Conservation (phyloP, 139 green algal species). For the Coelastrella sp. region DNA sequence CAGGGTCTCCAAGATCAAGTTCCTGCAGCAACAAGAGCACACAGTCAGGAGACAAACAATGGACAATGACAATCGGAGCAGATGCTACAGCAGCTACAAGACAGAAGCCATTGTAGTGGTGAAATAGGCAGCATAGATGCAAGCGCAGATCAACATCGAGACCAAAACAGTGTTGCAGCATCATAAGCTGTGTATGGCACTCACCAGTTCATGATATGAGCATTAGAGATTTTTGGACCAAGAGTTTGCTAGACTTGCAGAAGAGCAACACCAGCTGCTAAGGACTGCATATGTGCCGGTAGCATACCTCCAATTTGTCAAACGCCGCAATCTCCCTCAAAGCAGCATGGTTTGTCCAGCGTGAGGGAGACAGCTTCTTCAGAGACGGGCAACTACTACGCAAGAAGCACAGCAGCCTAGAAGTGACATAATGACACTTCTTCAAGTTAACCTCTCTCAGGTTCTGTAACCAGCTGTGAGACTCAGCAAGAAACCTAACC, state of each 20-base stretch:
- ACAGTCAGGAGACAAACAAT: too few species aligned
- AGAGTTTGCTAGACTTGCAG: too few species aligned
- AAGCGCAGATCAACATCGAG: too few species aligned
- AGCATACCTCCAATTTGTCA: slow-evolving; percentile 7
- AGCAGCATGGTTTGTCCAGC: slow-evolving; percentile 26
- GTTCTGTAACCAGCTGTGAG: neutral
- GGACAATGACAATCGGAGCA: too few species aligned
- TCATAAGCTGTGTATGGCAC: too few species aligned
- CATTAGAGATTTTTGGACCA: too few species aligned
- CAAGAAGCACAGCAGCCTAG: slow-evolving; percentile 22
- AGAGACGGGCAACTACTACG: slow-evolving; percentile 12
- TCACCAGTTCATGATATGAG: too few species aligned
- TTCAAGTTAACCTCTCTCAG: slow-evolving; percentile 41
- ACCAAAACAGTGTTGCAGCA: too few species aligned
- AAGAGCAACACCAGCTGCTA: neutral
- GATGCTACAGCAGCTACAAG: too few species aligned
- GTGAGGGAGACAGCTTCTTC: slow-evolving; percentile 26
- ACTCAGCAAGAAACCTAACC: slow-evolving; percentile 20
- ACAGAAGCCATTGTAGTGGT: too few species aligned
- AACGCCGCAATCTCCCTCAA: slow-evolving; percentile 14
- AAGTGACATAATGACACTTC: slow-evolving; percentile 37
- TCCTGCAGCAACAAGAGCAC: neutral
- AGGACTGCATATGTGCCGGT: neutral
- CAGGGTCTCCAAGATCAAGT: slow-evolving; percentile 44
- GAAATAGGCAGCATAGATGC: too few species aligned